Evolutionary conservation across 345 rosid genomes (phyloP), one percentile per base, ranked within the genome.

Genomic region (Populus simonii): DNA sequence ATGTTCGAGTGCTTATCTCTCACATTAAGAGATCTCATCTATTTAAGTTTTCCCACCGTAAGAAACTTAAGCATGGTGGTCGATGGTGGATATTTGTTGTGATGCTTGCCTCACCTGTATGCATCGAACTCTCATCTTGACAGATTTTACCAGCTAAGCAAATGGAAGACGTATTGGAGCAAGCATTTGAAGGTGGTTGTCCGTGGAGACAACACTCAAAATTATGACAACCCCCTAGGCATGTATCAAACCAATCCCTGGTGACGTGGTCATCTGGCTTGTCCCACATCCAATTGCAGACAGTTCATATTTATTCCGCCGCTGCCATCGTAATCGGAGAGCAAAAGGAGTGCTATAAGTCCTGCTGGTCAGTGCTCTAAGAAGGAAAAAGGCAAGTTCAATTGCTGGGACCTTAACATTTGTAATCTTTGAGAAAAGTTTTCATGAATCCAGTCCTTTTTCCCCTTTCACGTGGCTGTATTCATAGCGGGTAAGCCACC

Each of bases 141-240:
- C 96, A 96, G 99, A 86, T 96, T 62, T 72, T 96, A 69, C 86
- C 87, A 66, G 99, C 96, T 25, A 93, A 92, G 89, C 86, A 94
- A 80, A 88, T 96, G 97, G 99, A 96, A 83, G 98, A 96, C 43
- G 98, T 93, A 15, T 76, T 96, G 83, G 98, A 93, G 76, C 93
- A 92, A 49, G 98, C 99, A 39, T 93, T 96, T 39, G 98, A 93
- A 80, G 98, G 97, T 16, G 99, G 98, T 35, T 96, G 95, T 85
- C 99, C 97, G 55, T 93, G 94, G 99, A 86, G 92, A 33, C 91
- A 82, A 41, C 88, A 84, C 79, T 86, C 99, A 4, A 96, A 87
- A 83, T 89, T 96, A 87, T 96, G 90, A 92, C 82, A 33, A 41
- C 45, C 11, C 18, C 76, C 61, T 12, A 39, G 13, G 66, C 41